Evolutionary conservation across 768 basidiomycete species (phyloP), one percentile per base, ranked within the genome.

Genomic region (Pilatotrama ljubarskyi): DNA sequence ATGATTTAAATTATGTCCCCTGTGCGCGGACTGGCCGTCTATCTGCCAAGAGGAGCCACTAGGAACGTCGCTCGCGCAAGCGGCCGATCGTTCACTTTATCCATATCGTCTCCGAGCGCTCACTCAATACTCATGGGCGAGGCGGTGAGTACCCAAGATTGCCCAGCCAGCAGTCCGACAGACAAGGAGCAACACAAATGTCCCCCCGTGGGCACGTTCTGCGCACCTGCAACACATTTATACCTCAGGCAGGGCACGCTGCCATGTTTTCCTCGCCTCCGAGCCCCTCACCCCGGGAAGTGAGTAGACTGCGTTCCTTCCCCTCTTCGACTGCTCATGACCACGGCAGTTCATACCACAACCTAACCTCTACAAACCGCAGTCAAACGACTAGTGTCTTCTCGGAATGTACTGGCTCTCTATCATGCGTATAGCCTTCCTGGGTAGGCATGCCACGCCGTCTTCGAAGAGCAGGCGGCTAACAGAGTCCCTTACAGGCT

Each of bases 11-110:
- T n/a, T n/a, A 6, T 10, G 40, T 26, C 37, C 22, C 36, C 46
- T 44, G 48, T 38, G 37, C 55, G 46, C 15, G 18, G 17, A 35
- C n/a, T 17, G 3, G 32, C 11, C 29, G 50, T 14, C 24, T n/a
- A 57, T 49, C 55, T 57, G 55, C 55, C 55, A 57, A 49, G 49
- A n/a, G 47, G 36, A 32, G 55, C 32, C 36, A 26, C 55, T 48
- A 56, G 46, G 46, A 40, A 48, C 46, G 37, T 49, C 37, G 38
- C 42, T 18, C 13, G 20, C 32, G 4, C 8, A 8, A 29, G 13
- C 15, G 32, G n/a, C n/a, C n/a, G n/a, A n/a, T n/a, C n/a, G n/a
- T n/a, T n/a, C n/a, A n/a, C n/a, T n/a, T n/a, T n/a, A n/a, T n/a
- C n/a, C n/a, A n/a, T n/a, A n/a, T n/a, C n/a, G n/a, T n/a, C n/a